phyloP scores from a whole-genome alignment of 306 rosid genomes.

The Pyrus bretschneideri region DNA sequence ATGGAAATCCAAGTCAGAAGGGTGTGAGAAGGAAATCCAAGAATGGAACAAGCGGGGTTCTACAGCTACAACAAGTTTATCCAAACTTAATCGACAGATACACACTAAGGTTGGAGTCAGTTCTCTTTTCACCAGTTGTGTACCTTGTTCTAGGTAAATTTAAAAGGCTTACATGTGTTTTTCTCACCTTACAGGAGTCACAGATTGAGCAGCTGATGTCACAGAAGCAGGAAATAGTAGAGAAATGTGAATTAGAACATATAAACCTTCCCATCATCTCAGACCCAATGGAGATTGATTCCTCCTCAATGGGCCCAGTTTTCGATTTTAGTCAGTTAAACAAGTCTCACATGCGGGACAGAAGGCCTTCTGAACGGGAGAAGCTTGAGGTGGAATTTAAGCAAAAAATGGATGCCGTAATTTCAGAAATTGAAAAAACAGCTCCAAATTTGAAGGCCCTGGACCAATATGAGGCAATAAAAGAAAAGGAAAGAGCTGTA shows the following conservation, averaged over 20 bases:
- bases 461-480: slow-evolving; percentile 88
- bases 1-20: slow-evolving; percentile 91
- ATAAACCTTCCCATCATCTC: slow-evolving; percentile 61
- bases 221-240: slow-evolving; percentile 80
- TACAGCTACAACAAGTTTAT: slow-evolving; percentile 68
- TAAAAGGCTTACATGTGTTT: slow-evolving; percentile 13
- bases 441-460: slow-evolving; percentile 98
- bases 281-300: slow-evolving; percentile 83
- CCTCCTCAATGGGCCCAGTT: slow-evolving; percentile 53
- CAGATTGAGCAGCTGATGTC: slow-evolving; percentile 65
- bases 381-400: slow-evolving; percentile 72
- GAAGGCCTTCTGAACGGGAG: slow-evolving; percentile 58
- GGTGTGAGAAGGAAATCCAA: slow-evolving; percentile 86
- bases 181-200: slow-evolving; percentile 52
- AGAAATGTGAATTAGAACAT: slow-evolving; percentile 80
- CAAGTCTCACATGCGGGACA: slow-evolving; percentile 55
- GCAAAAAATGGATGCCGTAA: slow-evolving; percentile 64
- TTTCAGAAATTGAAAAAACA: slow-evolving; percentile 85
- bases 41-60: slow-evolving; percentile 95
- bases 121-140: not conserved
- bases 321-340: slow-evolving; percentile 68
- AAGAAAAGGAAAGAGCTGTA: slow-evolving; percentile 76
- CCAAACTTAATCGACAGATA: slow-evolving; percentile 85
- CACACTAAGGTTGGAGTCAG: slow-evolving; percentile 60
- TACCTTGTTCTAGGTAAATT: slow-evolving; percentile 13